These are phyloP conservation scores for Asterophora parasitica DNA, from an alignment of 768 basidiomycete genomes.

Conservation along the genomic window DNA sequence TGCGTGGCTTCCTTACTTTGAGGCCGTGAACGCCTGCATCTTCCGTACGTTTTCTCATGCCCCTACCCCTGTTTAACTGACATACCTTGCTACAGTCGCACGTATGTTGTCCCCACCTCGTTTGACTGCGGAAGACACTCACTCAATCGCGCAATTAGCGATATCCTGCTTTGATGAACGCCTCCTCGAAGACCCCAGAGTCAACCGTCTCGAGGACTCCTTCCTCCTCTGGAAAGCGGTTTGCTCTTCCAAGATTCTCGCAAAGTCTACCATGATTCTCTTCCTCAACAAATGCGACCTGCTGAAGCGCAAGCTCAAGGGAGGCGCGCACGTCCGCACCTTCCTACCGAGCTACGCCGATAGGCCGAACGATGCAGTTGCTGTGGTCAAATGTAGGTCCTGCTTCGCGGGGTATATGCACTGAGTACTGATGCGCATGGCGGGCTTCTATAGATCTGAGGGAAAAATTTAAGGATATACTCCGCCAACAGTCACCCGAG, in stretches of 20 bases:
- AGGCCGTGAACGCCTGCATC: slow-evolving; percentile 71
- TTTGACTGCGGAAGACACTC: too few species aligned
- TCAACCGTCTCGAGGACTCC: slow-evolving; percentile 72
- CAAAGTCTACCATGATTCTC: slow-evolving; percentile 57
- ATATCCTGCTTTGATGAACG: slow-evolving; percentile 43
- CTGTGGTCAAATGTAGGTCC: slow-evolving; percentile 53
- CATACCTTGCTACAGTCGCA: slow-evolving; percentile 36
- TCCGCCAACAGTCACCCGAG: slow-evolving; percentile 46
- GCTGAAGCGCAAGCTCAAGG: slow-evolving; percentile 42
- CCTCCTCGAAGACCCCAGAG: slow-evolving; percentile 51
- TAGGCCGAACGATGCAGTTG: slow-evolving; percentile 50
- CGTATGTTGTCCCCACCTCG: slow-evolving; percentile 43
- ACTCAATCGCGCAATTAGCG: slow-evolving; percentile 18
- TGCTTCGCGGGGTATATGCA: neutral
- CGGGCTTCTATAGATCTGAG: slow-evolving; percentile 30
- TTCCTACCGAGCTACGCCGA: slow-evolving; percentile 62
- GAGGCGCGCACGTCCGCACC: slow-evolving; percentile 37
- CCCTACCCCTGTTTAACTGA: slow-evolving; percentile 19
- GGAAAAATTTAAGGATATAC: slow-evolving; percentile 45
- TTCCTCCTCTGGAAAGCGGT: slow-evolving; percentile 63
- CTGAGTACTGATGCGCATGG: neutral
- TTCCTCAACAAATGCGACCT: slow-evolving; percentile 77
- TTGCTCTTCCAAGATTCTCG: slow-evolving; percentile 54
- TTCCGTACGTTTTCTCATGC: slow-evolving; percentile 49
- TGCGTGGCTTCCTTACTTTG: slow-evolving; percentile 72